Conservation (phyloP, 768 basidiomycete species). For the Kwoniella pini region DNA sequence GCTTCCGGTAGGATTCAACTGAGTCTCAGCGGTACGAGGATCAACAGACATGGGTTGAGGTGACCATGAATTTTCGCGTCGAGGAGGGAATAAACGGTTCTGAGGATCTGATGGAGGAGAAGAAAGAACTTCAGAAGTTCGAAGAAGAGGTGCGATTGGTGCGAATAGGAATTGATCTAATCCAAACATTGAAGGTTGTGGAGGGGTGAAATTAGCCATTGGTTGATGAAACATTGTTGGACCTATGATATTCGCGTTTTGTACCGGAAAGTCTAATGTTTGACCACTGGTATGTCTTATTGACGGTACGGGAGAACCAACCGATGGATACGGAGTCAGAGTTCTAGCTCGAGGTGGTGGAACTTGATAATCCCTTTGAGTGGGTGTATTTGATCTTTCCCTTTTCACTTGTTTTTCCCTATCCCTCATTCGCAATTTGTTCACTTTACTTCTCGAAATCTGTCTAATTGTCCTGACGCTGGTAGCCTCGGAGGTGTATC, state of each 20-base stretch:
- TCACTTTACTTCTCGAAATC: slow-evolving; percentile 1
- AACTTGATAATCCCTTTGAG: slow-evolving; percentile 8
- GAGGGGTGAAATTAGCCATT: background rate
- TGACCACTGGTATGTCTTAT: background rate
- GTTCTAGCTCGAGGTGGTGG: background rate
- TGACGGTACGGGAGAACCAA: background rate
- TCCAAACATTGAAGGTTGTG: slow-evolving; percentile 15
- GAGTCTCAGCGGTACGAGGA: slow-evolving; percentile 22
- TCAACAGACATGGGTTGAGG: slow-evolving; percentile 37
- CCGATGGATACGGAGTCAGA: background rate
- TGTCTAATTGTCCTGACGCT: slow-evolving; percentile 20
- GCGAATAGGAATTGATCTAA: slow-evolving; percentile 11
- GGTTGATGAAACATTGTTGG: background rate
- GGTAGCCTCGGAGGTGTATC: slow-evolving; percentile 19
- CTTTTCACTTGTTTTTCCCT: background rate
- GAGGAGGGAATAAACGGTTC: background rate
- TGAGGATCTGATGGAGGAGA: background rate
- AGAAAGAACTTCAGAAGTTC: slow-evolving; percentile 3
- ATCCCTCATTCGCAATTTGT: slow-evolving; percentile 1
- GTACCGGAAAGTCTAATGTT: background rate
- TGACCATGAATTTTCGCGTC: slow-evolving; percentile 15
- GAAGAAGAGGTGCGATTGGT: slow-evolving; percentile 12
- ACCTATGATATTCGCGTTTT: background rate
- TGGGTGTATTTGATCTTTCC: slow-evolving; percentile 11
- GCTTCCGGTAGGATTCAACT: background rate